Base-by-base conservation (phyloP, 208 protist genomes). In the Acanthamoeba lenticulata region DNA sequence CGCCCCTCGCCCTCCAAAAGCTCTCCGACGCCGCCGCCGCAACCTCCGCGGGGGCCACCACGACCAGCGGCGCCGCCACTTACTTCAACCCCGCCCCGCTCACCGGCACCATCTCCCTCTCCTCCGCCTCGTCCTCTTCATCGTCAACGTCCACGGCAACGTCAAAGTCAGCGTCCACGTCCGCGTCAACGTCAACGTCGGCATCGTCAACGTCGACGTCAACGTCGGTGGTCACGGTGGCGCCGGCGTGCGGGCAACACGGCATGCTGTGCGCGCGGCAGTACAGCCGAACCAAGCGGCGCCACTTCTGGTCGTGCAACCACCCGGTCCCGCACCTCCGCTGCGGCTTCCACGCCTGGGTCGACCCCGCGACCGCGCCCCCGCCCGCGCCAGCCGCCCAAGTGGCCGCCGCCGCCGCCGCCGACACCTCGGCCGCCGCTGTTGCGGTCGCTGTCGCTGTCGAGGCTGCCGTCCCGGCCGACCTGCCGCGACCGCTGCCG, bases 231-330 rank as follows among this genome's bases (percentile, higher is more conserved):
- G 27, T 79, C 69, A 79, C 27, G 44, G 32, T 5, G 9, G 42
- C 40, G 45, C 77, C 77, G 29, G 40, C n/a, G 45, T 86, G 77
- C 38, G 24, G 45, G 7, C 45, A 47, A 44, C 77, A 86, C 24
- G 77, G 11, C 0, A 4, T 86, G 77, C 77, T 40, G 29, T 86
- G 77, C 44, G 27, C 29, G 40, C 77, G 77, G 0, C 40, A 86
- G 77, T 86, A 86, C 77, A 86, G 44, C 77, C 49, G 36, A 29
- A 38, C 11, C 44, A 86, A 86, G 77, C 3, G 7, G 2, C 38
- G 77, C 17, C 29, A 86, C 34, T 86, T 60, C 44, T 86, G 77
- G 77, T 47, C 77, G 27, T 86, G 77, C 44, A 86, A 86, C 45
- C 77, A 86, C 34, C 77, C 77, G 9, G n/a, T 86, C 5, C 44